Base-by-base conservation (phyloP, 2,329 filamentous ascomycete genomes). In the Pseudogymnoascus sp. region DNA sequence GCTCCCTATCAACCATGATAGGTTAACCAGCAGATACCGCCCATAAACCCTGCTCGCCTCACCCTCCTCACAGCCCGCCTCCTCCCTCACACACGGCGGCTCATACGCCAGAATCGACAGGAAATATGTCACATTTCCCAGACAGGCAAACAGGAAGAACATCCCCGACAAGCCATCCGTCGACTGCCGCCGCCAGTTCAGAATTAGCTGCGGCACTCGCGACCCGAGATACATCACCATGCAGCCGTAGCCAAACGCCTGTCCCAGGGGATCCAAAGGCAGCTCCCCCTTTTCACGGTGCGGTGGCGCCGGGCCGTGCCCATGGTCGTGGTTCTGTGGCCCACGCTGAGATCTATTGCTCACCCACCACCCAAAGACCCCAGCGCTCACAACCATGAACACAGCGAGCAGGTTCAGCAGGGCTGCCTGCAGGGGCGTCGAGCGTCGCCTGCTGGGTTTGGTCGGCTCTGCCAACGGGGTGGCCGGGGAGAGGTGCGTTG, bases 121-220 rank as follows among this genome's bases (percentile, higher is more conserved):
- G 16, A 97, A 93, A 72, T 96, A 98, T 0, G 93, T 97, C 68
- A 96, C 76, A 75, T 99, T 99, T 1, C 95, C 95, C 5, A 98
- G 85, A 73, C 93, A 98, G 4, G 95, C 95, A 74, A 99, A 98
- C 21, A 98, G 80, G 79, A 98, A 98, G 78, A 98, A 99, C 10
- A 98, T 83, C 78, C 97, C 87, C 68, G 90, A 93, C 19, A 99
- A 88, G 3, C 95, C 95, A 64, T 98, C 93, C 0, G 93, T 97
- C 48, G 89, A 93, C 78, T 96, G 96, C 67, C 95, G 88, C 19
- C 90, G 86, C 79, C 91, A 96, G 76, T 98, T 99, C 62, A 98
- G 85, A 6, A 97, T 81, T 1, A 99, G 81, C 78, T 99, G 95
- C 0, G 95, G 95, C 6, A 98, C 77, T 7, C 95, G 89, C 0